Conservation (phyloP, 2,329 filamentous ascomycete species). For the Aspergillus flavus region DNA sequence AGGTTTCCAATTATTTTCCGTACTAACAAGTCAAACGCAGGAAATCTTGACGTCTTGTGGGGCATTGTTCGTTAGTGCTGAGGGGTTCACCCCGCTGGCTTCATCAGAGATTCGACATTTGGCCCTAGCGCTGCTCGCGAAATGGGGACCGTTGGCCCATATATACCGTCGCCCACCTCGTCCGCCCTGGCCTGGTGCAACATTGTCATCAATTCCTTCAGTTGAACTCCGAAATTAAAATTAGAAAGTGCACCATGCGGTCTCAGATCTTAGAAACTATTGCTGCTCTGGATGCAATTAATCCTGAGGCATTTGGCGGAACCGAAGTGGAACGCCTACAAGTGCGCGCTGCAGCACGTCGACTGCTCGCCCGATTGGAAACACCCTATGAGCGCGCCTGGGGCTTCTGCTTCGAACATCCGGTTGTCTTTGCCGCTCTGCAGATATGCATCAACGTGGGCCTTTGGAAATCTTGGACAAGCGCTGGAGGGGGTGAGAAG, state of each 20-base stretch:
- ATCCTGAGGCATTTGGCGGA: conserved; percentile 17
- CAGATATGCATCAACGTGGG: conserved; percentile 35
- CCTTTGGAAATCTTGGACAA: conserved; percentile 35
- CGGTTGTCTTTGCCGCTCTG: conserved; percentile 33
- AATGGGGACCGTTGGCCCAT: not conserved
- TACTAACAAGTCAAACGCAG: not conserved
- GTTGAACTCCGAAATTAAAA: not conserved
- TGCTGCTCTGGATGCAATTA: conserved; percentile 21
- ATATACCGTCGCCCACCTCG: not conserved
- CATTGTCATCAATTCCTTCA: not conserved
- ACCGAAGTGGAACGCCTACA: conserved; percentile 28
- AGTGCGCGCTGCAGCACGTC: conserved; percentile 31
- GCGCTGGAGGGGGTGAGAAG: conserved; percentile 30
- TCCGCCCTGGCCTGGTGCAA: not conserved
- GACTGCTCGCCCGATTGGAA: conserved; percentile 34
- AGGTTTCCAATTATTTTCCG: not conserved
- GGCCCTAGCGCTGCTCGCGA: not conserved
- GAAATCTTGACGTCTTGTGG: not conserved
- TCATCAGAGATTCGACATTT: not conserved
- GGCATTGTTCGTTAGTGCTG: not conserved
- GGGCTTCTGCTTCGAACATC: conserved; percentile 34
- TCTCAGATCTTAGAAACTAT: conserved; percentile 21
- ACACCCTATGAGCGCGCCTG: conserved; percentile 36
- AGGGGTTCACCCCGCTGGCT: not conserved
- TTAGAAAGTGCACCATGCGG: conserved; percentile 12